A percentile compares a stretch with the other conserved stretches of the same genome.
These are phyloP conservation scores for Plasmodium fragile DNA, from an alignment of 169 alveolate species.

Conservation along the genomic window DNA sequence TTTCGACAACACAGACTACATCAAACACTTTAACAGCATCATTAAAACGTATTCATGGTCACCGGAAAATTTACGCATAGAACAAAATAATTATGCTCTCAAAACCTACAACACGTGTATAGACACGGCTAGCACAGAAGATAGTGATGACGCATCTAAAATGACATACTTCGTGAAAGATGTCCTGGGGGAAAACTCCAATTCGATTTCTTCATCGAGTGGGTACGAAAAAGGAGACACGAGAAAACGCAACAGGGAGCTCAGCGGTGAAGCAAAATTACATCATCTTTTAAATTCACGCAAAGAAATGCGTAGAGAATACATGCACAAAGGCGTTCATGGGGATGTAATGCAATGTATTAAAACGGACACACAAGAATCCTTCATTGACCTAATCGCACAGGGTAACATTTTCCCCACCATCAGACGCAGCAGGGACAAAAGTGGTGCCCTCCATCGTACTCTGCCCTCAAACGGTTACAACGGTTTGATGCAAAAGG, in stretches of 20 bases:
- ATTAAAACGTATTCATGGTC: conserved; percentile 74
- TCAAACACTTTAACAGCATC: conserved; percentile 47
- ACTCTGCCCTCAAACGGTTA: background rate
- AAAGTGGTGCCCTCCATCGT: background rate
- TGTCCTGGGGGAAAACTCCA: conserved; percentile 25
- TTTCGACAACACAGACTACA: conserved; percentile 35
- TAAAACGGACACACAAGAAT: conserved; percentile 34
- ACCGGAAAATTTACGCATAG: conserved; percentile 25
- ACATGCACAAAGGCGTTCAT: background rate
- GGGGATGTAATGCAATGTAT: conserved; percentile 11
- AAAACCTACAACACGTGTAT: conserved; percentile 5
- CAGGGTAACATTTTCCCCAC: conserved; percentile 39
- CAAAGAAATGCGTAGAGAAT: conserved; percentile 7
- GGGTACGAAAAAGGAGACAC: background rate
- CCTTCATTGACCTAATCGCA: conserved; percentile 43
- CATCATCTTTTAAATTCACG: background rate
- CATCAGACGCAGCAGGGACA: conserved; percentile 1
- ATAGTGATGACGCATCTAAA: conserved; percentile 29
- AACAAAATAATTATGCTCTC: conserved; percentile 8
- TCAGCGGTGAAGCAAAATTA: conserved; percentile 11
- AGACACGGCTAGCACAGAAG: conserved; percentile 42
- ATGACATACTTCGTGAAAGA: conserved; percentile 38
- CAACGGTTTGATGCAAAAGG: background rate
- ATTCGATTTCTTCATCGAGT: conserved; percentile 35
- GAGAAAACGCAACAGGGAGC: background rate